Evolutionary conservation across 352 stramenopile genomes (phyloP).

Genomic region (Phytophthora uliginosa): DNA sequence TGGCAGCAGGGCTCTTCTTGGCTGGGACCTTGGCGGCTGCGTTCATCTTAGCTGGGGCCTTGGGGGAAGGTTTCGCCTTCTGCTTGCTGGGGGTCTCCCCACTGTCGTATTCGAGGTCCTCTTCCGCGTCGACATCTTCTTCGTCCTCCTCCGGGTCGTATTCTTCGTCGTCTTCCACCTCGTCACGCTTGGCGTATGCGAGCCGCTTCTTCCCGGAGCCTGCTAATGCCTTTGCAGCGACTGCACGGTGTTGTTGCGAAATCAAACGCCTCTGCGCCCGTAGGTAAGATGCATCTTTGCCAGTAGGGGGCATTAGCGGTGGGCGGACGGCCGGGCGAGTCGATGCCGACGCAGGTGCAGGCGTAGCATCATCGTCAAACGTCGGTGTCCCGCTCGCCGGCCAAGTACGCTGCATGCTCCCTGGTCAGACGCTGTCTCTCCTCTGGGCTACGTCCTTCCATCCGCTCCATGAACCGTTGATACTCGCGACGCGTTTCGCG

Average conservation of each 20-base stretch:
- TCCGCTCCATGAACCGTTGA: constrained; percentile 5
- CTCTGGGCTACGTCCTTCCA: not conserved
- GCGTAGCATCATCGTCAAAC: not conserved
- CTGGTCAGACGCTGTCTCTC: not conserved
- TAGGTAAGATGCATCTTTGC: constrained; percentile 5
- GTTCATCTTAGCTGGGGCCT: no score
- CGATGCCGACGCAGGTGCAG: not conserved
- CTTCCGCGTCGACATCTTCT: not conserved
- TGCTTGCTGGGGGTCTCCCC: not conserved
- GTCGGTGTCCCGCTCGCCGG: not conserved
- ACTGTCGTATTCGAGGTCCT: no score
- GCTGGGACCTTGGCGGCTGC: no score
- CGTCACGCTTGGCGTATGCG: no score
- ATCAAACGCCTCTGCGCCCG: not conserved
- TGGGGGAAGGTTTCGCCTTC: not conserved
- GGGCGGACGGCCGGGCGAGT: not conserved
- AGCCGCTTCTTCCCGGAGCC: constrained; percentile 3
- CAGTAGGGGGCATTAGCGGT: not conserved
- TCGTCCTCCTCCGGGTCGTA: not conserved
- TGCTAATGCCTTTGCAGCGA: constrained; percentile 5
- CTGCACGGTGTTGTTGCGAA: not conserved
- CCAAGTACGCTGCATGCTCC: constrained; percentile 2
- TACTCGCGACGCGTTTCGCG: constrained; percentile 1
- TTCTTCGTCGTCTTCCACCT: constrained; percentile 8
- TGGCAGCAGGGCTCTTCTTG: no score